These are phyloP conservation scores for Elaeis guineensis DNA, from an alignment of 176 grass and related monocot genomes.

Conservation along the genomic window DNA sequence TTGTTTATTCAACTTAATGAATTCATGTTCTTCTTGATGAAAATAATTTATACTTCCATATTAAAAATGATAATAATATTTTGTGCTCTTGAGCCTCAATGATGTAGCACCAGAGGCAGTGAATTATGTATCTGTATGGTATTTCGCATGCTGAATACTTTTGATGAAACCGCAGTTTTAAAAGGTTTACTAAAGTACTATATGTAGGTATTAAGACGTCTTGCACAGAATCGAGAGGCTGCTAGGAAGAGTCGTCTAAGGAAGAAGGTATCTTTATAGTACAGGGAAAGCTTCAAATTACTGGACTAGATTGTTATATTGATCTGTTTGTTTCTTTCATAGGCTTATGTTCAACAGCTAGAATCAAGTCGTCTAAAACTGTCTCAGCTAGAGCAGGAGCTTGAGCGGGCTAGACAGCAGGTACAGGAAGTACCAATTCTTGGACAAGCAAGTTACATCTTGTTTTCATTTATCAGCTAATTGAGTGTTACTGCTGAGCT, in stretches of 20 bases:
- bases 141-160: no score
- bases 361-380: slow-evolving; percentile 90
- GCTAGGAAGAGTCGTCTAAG: slow-evolving; percentile 71
- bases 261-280: slow-evolving; percentile 53
- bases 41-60: no score
- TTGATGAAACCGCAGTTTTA: no score
- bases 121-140: no score
- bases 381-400: slow-evolving; percentile 71
- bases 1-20: no score
- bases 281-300: no score
- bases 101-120: no score
- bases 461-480: not conserved
- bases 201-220: slow-evolving; percentile 54
- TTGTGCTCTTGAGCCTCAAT: no score
- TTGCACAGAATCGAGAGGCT: slow-evolving; percentile 88
- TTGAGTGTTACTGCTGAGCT: not conserved
- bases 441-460: not conserved
- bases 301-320: no score
- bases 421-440: slow-evolving; percentile 19
- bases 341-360: slow-evolving; percentile 95
- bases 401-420: slow-evolving; percentile 58
- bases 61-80: no score
- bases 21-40: no score
- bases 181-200: not conserved
- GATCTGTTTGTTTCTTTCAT: slow-evolving; percentile 7